Evolutionary conservation across 148 eudicot species (phyloP).

Genomic region (Chenopodium berlandieri): DNA sequence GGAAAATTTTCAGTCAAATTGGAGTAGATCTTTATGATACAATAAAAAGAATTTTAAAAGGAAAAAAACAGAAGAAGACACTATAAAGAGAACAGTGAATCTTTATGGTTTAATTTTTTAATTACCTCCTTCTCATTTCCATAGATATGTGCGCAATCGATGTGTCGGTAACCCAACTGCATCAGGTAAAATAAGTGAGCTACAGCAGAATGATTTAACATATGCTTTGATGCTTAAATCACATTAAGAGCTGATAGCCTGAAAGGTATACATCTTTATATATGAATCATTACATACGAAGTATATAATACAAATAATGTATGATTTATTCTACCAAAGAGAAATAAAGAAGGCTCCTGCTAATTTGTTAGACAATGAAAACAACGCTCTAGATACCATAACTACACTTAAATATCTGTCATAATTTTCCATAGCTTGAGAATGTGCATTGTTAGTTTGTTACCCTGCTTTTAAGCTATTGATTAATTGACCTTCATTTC

Average conservation of each 20-base stretch:
- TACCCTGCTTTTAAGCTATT: neutral
- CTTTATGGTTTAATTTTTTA: neutral
- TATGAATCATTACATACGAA: neutral
- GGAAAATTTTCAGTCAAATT: neutral
- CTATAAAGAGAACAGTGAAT: neutral
- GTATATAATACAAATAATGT: neutral
- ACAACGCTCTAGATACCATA: no score
- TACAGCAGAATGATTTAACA: neutral
- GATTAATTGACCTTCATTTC: neutral
- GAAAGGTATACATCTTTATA: neutral
- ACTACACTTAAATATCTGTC: no score
- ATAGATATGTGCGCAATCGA: constrained; percentile 55
- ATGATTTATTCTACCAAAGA: neutral
- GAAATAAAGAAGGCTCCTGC: neutral
- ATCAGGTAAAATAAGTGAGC: constrained; percentile 13
- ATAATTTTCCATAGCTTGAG: no score
- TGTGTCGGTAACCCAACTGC: constrained; percentile 63
- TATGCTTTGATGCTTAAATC: neutral
- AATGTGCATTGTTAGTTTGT: neutral
- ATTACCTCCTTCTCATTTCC: constrained; percentile 56
- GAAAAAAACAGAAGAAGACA: neutral
- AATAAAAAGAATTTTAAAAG: neutral
- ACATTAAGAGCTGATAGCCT: neutral
- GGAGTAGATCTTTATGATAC: no score
- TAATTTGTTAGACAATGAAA: neutral